Conservation (phyloP, 805 yeast species). For the Torulaspora maleeae region DNA sequence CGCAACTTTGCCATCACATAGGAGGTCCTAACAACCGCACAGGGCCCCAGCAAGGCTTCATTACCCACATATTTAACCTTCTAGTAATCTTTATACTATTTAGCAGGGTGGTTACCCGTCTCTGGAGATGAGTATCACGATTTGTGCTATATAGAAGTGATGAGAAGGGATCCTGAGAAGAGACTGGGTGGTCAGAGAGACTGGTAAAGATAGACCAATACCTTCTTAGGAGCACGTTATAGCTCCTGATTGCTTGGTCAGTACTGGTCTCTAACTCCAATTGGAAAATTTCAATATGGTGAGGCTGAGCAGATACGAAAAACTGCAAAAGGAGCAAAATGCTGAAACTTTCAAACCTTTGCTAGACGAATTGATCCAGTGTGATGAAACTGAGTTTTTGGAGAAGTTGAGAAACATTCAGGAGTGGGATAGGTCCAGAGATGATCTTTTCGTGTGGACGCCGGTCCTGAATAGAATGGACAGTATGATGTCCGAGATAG, state of each 20-base stretch:
- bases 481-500: conserved; percentile 50
- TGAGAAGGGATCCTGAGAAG: neutral
- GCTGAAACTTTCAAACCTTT: conserved; percentile 35
- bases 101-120: neutral
- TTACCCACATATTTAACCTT: neutral
- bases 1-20: neutral
- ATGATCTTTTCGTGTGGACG: conserved; percentile 72
- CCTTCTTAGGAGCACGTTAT: neutral
- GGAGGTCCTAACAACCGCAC: too few relatives aligned
- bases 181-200: neutral
- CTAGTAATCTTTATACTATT: neutral
- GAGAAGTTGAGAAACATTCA: conserved; percentile 36
- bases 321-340: conserved; percentile 30
- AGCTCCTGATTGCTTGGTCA: neutral
- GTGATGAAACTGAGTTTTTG: conserved; percentile 41
- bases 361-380: conserved; percentile 37
- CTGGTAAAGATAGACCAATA: neutral
- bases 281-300: conserved; percentile 20
- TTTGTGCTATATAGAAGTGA: neutral
- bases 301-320: conserved; percentile 30
- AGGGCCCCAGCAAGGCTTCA: neutral
- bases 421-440: conserved; percentile 59
- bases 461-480: conserved; percentile 74
- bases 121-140: neutral
- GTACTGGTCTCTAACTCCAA: neutral